Percentiles rank a stretch among this genome's conserved stretches.
Conservation (phyloP, 140 eudicot species). For the Eryngium alpinum region DNA sequence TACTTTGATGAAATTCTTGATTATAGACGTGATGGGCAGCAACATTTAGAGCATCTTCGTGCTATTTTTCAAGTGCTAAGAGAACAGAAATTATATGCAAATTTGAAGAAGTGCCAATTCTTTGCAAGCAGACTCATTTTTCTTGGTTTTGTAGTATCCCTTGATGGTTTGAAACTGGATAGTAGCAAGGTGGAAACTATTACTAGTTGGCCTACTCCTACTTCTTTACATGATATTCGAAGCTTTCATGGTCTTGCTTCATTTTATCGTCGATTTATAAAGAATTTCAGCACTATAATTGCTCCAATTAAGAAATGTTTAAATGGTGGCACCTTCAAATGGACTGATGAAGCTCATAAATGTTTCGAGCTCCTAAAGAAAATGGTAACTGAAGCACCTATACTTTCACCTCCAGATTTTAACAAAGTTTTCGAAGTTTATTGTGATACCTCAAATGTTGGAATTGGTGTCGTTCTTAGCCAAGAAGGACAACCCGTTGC, state of each 20-base stretch:
- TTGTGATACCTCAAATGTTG: no score
- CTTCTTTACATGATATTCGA: background rate
- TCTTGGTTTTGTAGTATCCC: background rate
- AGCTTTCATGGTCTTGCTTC: constrained; percentile 26
- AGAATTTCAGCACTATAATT: constrained; percentile 4
- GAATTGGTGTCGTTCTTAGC: no score
- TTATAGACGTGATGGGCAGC: no score
- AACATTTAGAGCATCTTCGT: no score
- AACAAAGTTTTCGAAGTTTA: constrained; percentile 1
- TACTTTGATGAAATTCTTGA: no score
- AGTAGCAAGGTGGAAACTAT: constrained; percentile 20
- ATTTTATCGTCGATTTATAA: no score
- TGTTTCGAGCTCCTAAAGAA: constrained; percentile 9
- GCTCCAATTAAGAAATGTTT: constrained; percentile 6
- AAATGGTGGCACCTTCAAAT: no score
- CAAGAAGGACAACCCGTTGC: constrained; percentile 20
- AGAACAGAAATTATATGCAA: no score
- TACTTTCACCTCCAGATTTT: constrained; percentile 8
- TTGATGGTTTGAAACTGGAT: background rate
- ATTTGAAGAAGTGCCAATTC: background rate
- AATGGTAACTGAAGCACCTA: background rate
- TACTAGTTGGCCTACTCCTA: background rate
- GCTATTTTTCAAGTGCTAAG: no score
- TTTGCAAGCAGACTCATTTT: background rate
- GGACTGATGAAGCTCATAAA: no score